Evolutionary conservation across 495 filamentous ascomycete species (phyloP), one percentile per base, ranked within the genome.

Genomic region (Aspergillus steynii): DNA sequence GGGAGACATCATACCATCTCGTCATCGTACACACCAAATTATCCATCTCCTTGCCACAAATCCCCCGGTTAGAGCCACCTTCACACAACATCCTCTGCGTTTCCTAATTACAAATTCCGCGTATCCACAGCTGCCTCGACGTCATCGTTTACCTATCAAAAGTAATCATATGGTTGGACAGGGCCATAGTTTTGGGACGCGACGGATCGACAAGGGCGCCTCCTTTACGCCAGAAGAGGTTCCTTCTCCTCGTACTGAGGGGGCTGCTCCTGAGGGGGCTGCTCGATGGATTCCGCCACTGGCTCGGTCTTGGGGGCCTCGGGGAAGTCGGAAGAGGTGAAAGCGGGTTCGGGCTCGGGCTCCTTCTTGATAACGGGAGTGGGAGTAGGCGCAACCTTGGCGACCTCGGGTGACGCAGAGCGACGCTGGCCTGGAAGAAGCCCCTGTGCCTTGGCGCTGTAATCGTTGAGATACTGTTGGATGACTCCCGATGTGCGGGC

Each of bases 391-490:
- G 56, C 15, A 20, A 70, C 67, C 65, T 80, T 80, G 63, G 77
- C 54, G 64, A 78, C 65, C 67, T 80, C 76, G 9, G 72, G 82
- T 69, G 76, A 79, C 58, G 65, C 80, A 65, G 77, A 80, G 31
- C 81, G 80, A 29, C 82, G 83, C 57, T 63, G 73, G 32, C 81
- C 81, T 8, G 37, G 37, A 50, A 89, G 85, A 74, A 91, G 85
- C 58, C 85, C 85, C 72, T 93, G 88, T 59, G 92, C 94, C 82
- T 95, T 95, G 71, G 84, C 79, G 57, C 90, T 88, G 74, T 95
- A 93, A 67, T 96, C 90, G 53, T 86, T 88, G 65, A 92, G 84
- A 69, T 93, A 92, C 63, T 89, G 83, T 80, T 90, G 91, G 72
- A 91, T 86, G 54, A 88, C 73, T 65, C 88, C 88, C 46, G 90